Conservation (phyloP, 148 eudicot species). For the Chenopodium berlandieri region DNA sequence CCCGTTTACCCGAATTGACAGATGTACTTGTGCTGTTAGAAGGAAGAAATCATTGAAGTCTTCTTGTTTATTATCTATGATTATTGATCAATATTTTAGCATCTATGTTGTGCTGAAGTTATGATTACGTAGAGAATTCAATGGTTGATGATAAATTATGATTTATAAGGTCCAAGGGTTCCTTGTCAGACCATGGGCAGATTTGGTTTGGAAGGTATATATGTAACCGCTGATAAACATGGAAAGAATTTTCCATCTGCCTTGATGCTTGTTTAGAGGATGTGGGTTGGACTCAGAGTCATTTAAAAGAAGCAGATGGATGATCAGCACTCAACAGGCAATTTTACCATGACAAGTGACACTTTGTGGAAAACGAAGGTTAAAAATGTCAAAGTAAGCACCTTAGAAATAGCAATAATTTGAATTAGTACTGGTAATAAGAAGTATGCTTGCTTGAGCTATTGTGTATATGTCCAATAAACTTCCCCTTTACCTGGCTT, state of each 20-base stretch:
- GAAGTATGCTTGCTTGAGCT: constrained; percentile 9
- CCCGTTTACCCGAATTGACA: too few species aligned
- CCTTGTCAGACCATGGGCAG: not conserved
- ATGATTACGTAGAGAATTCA: too few species aligned
- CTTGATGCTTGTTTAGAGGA: not conserved
- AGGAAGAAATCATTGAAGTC: not conserved
- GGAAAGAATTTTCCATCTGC: not conserved
- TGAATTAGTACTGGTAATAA: not conserved
- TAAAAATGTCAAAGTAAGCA: not conserved
- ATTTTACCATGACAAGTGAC: not conserved
- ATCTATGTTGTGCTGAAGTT: not conserved
- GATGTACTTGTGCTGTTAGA: too few species aligned
- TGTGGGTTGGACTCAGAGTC: not conserved
- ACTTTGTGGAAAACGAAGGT: not conserved
- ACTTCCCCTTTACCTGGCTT: too few species aligned
- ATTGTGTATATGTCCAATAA: not conserved
- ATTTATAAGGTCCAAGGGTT: not conserved
- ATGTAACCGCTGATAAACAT: not conserved
- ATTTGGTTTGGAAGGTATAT: not conserved
- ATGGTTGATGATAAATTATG: not conserved
- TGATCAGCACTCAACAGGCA: not conserved
- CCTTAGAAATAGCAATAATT: not conserved
- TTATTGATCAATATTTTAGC: not conserved
- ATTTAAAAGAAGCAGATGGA: not conserved
- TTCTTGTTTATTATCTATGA: not conserved